Evolutionary conservation across 441 rosid species (phyloP).

Genomic region (Erodium moschatum): DNA sequence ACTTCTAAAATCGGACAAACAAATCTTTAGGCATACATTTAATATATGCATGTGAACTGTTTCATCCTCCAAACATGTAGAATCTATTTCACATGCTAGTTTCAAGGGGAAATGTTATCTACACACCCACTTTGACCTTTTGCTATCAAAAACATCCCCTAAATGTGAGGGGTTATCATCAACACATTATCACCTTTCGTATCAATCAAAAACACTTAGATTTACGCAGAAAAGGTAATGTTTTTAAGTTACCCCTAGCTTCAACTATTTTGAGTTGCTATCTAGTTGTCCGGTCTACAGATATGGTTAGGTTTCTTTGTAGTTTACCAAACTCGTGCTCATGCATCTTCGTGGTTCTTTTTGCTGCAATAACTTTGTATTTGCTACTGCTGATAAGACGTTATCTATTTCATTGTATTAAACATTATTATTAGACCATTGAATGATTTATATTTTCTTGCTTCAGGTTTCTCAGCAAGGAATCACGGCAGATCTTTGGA

Average conservation of each 20-base stretch:
- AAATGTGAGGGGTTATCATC: no score
- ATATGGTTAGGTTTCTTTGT: not conserved
- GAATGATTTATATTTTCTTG: not conserved
- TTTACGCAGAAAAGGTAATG: no score
- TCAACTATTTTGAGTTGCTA: not conserved
- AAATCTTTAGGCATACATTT: not conserved
- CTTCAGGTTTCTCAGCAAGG: not conserved
- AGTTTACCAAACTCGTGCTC: not conserved
- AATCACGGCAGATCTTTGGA: not conserved
- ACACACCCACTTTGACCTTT: no score
- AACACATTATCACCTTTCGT: no score
- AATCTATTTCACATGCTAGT: not conserved
- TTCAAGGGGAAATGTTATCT: no score
- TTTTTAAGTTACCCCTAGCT: no score
- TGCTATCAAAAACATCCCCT: no score
- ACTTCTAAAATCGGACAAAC: not conserved
- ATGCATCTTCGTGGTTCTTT: no score
- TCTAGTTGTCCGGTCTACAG: not conserved
- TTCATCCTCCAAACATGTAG: no score
- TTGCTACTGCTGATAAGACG: no score
- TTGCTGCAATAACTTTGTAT: no score
- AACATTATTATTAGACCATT: not conserved
- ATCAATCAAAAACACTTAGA: no score
- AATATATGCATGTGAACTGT: not conserved
- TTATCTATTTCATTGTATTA: not conserved